A percentile compares a stretch with the other conserved stretches of the same genome.
Conservation (phyloP, 2,329 filamentous ascomycete genomes). For the Fusarium sp. region DNA sequence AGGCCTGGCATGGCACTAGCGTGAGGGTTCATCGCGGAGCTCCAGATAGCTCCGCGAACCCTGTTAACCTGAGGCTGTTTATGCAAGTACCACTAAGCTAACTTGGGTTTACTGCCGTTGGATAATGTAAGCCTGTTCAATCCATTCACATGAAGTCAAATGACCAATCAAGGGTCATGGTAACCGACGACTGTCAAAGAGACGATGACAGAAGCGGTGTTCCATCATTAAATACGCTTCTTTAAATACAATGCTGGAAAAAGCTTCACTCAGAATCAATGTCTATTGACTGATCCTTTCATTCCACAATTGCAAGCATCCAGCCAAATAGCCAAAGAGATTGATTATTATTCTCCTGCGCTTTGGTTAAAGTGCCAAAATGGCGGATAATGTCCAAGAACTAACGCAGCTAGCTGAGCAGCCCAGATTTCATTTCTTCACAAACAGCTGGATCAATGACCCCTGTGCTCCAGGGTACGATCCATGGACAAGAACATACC, state of each 20-base stretch:
- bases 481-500: conserved; percentile 15
- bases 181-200: neutral
- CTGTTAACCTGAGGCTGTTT: neutral
- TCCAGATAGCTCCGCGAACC: neutral
- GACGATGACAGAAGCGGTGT: neutral
- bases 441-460: conserved; percentile 21
- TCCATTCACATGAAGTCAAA: neutral
- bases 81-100: neutral
- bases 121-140: neutral
- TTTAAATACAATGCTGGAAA: neutral
- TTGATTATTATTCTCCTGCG: neutral
- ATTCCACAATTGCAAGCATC: neutral
- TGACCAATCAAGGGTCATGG: neutral
- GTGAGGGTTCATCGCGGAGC: neutral
- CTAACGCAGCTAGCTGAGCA: neutral
- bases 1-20: neutral
- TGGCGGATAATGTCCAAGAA: neutral
- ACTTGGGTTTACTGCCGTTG: neutral
- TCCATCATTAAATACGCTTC: neutral
- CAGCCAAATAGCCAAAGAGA: neutral
- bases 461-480: conserved; percentile 27
- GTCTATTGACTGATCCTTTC: neutral
- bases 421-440: neutral
- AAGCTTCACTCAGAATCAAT: neutral
- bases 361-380: neutral